Conservation (phyloP, 371 early-diverging fungal genomes). For the Syncephalastrum sp. region DNA sequence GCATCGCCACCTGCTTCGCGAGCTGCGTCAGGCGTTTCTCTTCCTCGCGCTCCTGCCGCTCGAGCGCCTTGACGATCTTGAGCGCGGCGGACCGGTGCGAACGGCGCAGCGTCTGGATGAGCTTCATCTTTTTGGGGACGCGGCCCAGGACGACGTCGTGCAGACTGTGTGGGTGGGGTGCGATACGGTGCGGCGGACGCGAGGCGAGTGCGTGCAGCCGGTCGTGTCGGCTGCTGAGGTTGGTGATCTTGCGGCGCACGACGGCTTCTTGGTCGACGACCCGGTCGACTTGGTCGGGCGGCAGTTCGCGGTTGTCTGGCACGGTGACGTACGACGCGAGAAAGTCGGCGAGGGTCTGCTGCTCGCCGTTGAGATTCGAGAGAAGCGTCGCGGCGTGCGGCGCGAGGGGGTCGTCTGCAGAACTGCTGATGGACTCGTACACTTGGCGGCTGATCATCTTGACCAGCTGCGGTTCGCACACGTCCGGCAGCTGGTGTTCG, state of each 20-base stretch:
- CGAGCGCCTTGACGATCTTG: conserved; percentile 60
- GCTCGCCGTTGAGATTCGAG: conserved; percentile 2
- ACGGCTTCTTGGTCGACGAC: conserved; percentile 41
- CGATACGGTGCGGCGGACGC: conserved; percentile 39
- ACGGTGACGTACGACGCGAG: conserved; percentile 57
- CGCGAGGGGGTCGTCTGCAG: no score
- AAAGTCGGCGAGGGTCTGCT: conserved; percentile 45
- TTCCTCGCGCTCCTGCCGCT: conserved; percentile 47
- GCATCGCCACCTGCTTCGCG: conserved; percentile 66
- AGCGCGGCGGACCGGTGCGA: conserved; percentile 29
- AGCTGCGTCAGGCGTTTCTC: conserved; percentile 51
- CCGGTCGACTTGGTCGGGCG: conserved; percentile 45
- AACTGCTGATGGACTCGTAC: no score
- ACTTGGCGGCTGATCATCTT: no score
- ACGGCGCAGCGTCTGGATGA: no score
- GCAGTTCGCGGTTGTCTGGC: conserved; percentile 56
- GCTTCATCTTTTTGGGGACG: conserved; percentile 9
- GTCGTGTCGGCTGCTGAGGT: conserved; percentile 41
- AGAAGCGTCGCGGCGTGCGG: no score
- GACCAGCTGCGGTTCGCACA: no score
- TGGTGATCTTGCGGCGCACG: conserved; percentile 42
- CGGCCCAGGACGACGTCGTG: conserved; percentile 40
- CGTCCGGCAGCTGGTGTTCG: no score
- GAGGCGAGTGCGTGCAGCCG: conserved; percentile 29
- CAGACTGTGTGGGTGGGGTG: conserved; percentile 29